Evolutionary conservation across 345 rosid genomes (phyloP).

Genomic region (Hibiscus tridactylites): DNA sequence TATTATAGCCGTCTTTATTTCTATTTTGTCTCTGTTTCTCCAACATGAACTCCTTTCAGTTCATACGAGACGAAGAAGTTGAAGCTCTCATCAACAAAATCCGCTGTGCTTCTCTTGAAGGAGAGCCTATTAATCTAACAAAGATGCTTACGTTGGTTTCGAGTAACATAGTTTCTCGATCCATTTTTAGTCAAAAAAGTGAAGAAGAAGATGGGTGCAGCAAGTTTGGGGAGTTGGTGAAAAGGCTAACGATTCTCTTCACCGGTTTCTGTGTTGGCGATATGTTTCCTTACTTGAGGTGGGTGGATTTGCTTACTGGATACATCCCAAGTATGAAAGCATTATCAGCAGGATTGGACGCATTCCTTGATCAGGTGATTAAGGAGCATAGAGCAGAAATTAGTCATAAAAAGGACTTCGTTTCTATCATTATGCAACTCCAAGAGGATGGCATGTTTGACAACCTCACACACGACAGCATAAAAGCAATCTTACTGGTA

Average conservation of each 20-base stretch:
- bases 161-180: neutral
- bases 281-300: neutral
- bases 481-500: conserved; percentile 6
- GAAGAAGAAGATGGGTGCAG: neutral
- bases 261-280: neutral
- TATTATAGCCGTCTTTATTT: too few relatives aligned
- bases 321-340: conserved; percentile 1
- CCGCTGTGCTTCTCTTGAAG: neutral
- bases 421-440: conserved; percentile 4
- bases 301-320: conserved; percentile 9
- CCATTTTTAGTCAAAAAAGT: neutral
- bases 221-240: neutral
- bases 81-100: neutral
- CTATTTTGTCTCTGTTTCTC: too few relatives aligned
- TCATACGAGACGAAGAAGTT: neutral
- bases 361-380: conserved; percentile 12
- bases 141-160: neutral
- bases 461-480: neutral
- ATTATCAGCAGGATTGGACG: neutral
- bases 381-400: neutral
- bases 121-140: neutral
- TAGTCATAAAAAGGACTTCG: neutral
- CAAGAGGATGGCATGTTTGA: conserved; percentile 5
- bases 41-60: neutral
- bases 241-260: neutral